Base-by-base conservation (phyloP, 306 rosid species). In the Spatholobus suberectus region DNA sequence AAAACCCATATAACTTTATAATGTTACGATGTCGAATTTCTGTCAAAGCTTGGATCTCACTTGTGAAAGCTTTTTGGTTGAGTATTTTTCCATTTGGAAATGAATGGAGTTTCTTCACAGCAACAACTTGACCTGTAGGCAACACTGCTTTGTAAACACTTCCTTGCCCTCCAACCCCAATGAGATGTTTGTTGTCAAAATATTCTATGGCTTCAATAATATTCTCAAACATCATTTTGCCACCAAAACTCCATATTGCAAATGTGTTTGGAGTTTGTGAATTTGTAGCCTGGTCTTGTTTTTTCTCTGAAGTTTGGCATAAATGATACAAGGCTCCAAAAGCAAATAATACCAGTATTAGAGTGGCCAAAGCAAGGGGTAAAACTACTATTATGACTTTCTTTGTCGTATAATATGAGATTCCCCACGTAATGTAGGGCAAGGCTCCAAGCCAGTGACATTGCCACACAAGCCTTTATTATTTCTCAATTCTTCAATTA, bases 11-110 rank as follows among this genome's bases (percentile, higher is more conserved):
- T 10, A 84, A 9, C 77, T 79, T 84, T 10, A 79, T 73, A 3
- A 83, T 73, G 61, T 83, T 78, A 12, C 47, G 70, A 27, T 83
- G 86, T 17, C 82, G 15, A 15, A 61, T 83, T 12, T 78, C 51
- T 49, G 27, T 71, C 38, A 78, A 24, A 13, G 76, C 69, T 49
- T 14, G 52, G 44, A 83, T 78, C 78, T 83, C 86, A 7, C 75
- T 38, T 46, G 1, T 15, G 6, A 77, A 83, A 35, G 62, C 66
- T 65, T 74, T 80, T 0, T 11, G 11, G 27, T n/a, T 17, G 38
- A 7, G 18, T 0, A 18, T 15, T 54, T 66, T n/a, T 5, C 6
- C 57, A 26, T 40, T 23, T 21, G 37, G 38, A 1, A 29, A 3
- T n/a, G 69, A 23, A 51, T 77, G 75, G 1, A 83, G 58, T 34